phyloP scores from a whole-genome alignment of 2,329 filamentous ascomycete genomes.

The Biscogniauxia sp. region DNA sequence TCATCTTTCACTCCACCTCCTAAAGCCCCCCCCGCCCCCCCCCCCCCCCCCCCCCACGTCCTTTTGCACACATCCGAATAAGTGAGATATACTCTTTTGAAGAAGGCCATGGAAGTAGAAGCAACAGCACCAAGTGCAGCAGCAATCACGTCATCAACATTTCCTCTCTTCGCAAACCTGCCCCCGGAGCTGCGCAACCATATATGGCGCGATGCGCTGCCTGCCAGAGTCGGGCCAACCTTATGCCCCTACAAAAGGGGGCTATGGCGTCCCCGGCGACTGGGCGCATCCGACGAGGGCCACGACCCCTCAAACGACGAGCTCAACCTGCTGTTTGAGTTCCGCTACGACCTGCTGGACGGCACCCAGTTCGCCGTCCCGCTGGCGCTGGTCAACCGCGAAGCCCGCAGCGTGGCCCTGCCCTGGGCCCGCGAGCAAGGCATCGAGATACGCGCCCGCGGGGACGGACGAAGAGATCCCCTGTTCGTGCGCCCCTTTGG shows the following conservation, averaged over 20 bases:
- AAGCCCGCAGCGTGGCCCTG: slow-evolving; percentile 17
- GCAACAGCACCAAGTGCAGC: no score
- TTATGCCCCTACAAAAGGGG: slow-evolving; percentile 17
- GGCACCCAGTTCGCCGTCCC: slow-evolving; percentile 15
- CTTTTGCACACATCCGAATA: no score
- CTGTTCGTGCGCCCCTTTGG: slow-evolving; percentile 9
- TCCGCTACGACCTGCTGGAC: slow-evolving; percentile 12
- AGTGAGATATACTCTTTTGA: no score
- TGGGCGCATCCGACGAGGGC: slow-evolving; percentile 8
- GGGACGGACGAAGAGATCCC: background rate
- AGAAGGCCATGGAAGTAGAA: no score
- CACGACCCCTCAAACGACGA: slow-evolving; percentile 10
- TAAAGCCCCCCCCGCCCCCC: no score
- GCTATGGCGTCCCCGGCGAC: slow-evolving; percentile 14
- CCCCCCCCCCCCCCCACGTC: no score
- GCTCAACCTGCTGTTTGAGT: slow-evolving; percentile 14
- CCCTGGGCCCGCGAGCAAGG: slow-evolving; percentile 16
- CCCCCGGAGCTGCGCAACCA: background rate
- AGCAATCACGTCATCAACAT: background rate
- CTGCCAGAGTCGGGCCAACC: slow-evolving; percentile 4
- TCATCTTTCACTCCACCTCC: no score
- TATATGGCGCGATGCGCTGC: slow-evolving; percentile 10
- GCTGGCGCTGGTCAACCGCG: slow-evolving; percentile 19
- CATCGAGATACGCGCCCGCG: background rate
- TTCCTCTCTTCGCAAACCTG: slow-evolving; percentile 5